Evolutionary conservation across 768 basidiomycete genomes (phyloP), one percentile per base, ranked within the genome.

Genomic region (Tricholoma flavovirens): DNA sequence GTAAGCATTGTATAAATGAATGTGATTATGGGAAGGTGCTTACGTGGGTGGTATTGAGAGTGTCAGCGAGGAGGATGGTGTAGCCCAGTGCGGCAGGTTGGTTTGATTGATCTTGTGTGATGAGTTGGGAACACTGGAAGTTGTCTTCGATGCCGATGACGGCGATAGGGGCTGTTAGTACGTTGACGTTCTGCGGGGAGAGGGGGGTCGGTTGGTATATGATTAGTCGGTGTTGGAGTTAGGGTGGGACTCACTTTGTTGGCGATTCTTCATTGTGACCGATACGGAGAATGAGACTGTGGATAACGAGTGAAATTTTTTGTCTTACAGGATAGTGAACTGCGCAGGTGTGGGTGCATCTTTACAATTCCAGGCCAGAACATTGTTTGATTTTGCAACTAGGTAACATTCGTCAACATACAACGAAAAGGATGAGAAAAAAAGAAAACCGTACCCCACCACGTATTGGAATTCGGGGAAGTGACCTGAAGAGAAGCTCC

Each of bases 341-440:
- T 67, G 67, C 4, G 58, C 26, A 46, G 69, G 55, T 9, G 61
- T 49, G 12, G 73, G 61, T 10, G 75, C 67, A 29, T 73, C 64
- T 3, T 75, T 43, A 70, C 87, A 88, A 2, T 72, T 73, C 87
- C 87, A 88, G 2, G 68, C 61, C 42, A 88, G 62, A n/a, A 73
- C 75, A 66, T 88, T 88, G n/a, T 49, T 21, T 8, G 83, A 81
- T 52, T 74, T 59, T 9, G 81, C 76, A 55, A 88, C 87, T 88
- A 62, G 4, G 48, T 29, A 11, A 49, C n/a, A 55, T 50, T 26
- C 26, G 15, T 30, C 42, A 15, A 29, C 36, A 48, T 35, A 24
- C 14, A 48, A 51, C 33, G 46, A 54, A 19, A 43, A 38, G 32
- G 10, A 43, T 8, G 6, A 12, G 52, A 6, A 40, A 30, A n/a